Evolutionary conservation across 75 land plant species (phyloP).

Genomic region (Selaginella tamariscina): DNA sequence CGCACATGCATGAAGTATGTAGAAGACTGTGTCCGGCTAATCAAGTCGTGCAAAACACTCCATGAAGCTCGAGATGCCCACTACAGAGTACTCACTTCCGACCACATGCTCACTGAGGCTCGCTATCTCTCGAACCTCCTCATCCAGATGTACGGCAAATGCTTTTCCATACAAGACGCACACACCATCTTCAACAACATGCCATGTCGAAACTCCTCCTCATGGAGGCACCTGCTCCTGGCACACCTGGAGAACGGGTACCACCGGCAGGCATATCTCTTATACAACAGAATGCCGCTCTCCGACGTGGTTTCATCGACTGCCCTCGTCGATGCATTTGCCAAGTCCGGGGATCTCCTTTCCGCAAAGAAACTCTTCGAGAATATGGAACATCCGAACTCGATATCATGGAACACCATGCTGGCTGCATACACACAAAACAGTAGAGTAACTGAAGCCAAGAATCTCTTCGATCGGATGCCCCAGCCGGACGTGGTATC

Average conservation of each 20-base stretch:
- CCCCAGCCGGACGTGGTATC: not conserved
- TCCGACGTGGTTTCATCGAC: not conserved
- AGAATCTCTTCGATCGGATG: not conserved
- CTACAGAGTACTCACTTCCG: no score
- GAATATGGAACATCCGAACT: not conserved
- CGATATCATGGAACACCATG: not conserved
- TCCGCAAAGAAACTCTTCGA: not conserved
- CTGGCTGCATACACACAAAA: not conserved
- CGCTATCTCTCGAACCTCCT: not conserved
- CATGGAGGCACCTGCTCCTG: not conserved
- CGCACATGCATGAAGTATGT: no score
- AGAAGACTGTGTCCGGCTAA: no score
- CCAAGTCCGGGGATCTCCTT: not conserved
- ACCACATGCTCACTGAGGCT: not conserved
- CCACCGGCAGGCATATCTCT: not conserved
- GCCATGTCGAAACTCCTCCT: not conserved
- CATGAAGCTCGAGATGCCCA: no score
- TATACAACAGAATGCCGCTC: not conserved
- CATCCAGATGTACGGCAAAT: constrained; percentile 8
- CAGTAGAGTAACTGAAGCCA: not conserved
- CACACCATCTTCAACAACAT: not conserved
- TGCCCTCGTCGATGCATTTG: not conserved
- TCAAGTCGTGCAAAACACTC: no score
- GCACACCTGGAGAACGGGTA: not conserved
- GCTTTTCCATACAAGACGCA: not conserved